phyloP scores from a whole-genome alignment of 2,329 filamentous ascomycete genomes.

The Nectriaceae sp. region DNA sequence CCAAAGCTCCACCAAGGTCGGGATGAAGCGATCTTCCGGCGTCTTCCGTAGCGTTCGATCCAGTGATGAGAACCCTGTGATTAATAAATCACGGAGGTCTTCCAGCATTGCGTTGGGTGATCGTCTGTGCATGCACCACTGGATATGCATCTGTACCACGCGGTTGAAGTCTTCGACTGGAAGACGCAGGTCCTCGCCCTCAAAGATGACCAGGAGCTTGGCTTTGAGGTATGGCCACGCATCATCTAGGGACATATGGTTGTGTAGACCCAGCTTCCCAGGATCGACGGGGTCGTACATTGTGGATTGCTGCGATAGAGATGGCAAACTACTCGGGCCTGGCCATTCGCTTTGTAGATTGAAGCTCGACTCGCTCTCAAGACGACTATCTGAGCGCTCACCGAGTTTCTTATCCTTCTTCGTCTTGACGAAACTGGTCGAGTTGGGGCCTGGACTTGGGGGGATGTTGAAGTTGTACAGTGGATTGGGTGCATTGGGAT shows the following conservation, averaged over 20 bases:
- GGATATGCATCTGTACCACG: slow-evolving; percentile 76
- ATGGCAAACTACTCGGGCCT: slow-evolving; percentile 54
- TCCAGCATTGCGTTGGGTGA: slow-evolving; percentile 72
- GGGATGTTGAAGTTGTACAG: slow-evolving; percentile 79
- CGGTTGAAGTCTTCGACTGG: slow-evolving; percentile 84
- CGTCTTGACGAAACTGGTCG: slow-evolving; percentile 74
- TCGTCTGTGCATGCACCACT: slow-evolving; percentile 74
- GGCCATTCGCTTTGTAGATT: slow-evolving; percentile 50
- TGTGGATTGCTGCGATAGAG: slow-evolving; percentile 43
- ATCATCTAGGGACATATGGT: slow-evolving; percentile 73
- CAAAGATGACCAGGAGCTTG: slow-evolving; percentile 75
- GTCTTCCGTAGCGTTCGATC: slow-evolving; percentile 80
- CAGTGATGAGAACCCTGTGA: slow-evolving; percentile 82
- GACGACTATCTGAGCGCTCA: slow-evolving; percentile 56
- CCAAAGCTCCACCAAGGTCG: slow-evolving; percentile 91
- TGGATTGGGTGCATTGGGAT: slow-evolving; percentile 73
- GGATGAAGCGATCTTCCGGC: slow-evolving; percentile 85
- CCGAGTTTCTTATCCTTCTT: slow-evolving; percentile 86
- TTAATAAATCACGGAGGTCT: slow-evolving; percentile 72
- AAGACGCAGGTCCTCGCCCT: slow-evolving; percentile 77
- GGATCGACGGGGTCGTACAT: slow-evolving; percentile 58
- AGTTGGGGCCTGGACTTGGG: slow-evolving; percentile 67
- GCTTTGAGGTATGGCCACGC: slow-evolving; percentile 81
- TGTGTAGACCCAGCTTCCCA: slow-evolving; percentile 58
- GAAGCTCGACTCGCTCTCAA: slow-evolving; percentile 54